A percentile compares a stretch with the other conserved stretches of the same genome.
phyloP scores from a whole-genome alignment of 2,329 filamentous ascomycete genomes.

The Tympanopsis confertula region DNA sequence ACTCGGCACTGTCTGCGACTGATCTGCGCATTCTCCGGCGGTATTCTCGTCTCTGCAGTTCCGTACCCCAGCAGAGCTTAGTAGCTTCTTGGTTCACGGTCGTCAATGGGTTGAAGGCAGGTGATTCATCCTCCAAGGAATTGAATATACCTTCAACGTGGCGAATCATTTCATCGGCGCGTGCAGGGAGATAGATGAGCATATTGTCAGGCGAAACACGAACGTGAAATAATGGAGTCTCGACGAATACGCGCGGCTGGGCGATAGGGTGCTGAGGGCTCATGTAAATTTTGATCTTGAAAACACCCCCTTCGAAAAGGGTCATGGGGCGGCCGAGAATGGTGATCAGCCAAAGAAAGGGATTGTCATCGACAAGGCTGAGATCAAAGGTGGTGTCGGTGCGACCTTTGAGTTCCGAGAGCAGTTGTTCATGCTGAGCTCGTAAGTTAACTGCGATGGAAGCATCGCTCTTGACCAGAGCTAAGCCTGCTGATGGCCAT shows the following conservation, averaged over 20 bases:
- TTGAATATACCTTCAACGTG: conserved; percentile 78
- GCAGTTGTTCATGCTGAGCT: conserved; percentile 74
- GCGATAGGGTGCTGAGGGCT: conserved; percentile 80
- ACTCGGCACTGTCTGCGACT: conserved; percentile 59
- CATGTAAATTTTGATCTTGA: conserved; percentile 68
- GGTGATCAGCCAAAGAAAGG: conserved; percentile 78
- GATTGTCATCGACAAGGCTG: conserved; percentile 67
- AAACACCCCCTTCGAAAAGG: conserved; percentile 82
- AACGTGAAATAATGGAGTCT: conserved; percentile 78
- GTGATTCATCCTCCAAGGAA: conserved; percentile 75
- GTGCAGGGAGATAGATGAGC: conserved; percentile 65
- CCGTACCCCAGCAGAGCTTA: conserved; percentile 73
- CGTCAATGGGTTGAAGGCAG: conserved; percentile 81
- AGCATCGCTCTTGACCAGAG: conserved; percentile 50
- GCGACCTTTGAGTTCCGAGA: conserved; percentile 56
- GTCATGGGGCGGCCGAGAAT: conserved; percentile 90
- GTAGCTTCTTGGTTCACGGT: conserved; percentile 78
- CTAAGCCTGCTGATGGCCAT: conserved; percentile 63
- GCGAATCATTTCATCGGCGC: conserved; percentile 63
- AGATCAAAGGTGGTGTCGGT: conserved; percentile 65
- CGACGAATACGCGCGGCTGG: conserved; percentile 72
- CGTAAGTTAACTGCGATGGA: conserved; percentile 72
- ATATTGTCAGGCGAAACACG: conserved; percentile 71
- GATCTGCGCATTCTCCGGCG: conserved; percentile 69
- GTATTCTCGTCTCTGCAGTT: conserved; percentile 73